These are phyloP conservation scores for Chaetomium sp. DNA, from an alignment of 2,329 filamentous ascomycete species.

Conservation along the genomic window DNA sequence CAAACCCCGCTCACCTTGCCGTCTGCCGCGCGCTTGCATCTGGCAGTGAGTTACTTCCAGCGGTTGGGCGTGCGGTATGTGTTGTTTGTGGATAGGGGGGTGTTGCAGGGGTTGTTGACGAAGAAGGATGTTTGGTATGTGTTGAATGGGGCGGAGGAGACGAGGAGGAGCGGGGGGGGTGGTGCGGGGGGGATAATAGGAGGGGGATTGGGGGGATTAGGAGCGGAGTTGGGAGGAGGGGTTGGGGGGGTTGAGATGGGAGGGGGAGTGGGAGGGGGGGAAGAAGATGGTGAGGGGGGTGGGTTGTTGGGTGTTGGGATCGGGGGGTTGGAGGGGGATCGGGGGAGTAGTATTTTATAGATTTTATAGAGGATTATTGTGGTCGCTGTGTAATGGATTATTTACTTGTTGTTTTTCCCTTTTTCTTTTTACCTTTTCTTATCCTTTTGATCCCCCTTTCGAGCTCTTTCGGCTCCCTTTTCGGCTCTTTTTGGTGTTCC, in stretches of 20 bases:
- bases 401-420: too few species aligned
- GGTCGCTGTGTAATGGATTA: too few species aligned
- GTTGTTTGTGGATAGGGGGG: slow-evolving; percentile 75
- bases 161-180: slow-evolving; percentile 32
- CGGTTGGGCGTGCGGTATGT: slow-evolving; percentile 88
- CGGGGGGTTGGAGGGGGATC: neutral
- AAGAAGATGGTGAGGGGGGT: too few species aligned
- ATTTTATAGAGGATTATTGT: too few species aligned
- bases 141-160: slow-evolving; percentile 68
- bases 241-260: neutral
- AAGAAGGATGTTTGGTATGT: slow-evolving; percentile 98
- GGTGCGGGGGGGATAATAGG: neutral
- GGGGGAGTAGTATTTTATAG: neutral
- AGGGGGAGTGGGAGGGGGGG: neutral
- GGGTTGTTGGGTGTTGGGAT: neutral
- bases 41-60: slow-evolving; percentile 92
- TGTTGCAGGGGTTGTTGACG: slow-evolving; percentile 77
- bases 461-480: too few species aligned
- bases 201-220: too few species aligned
- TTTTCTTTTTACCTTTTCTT: neutral
- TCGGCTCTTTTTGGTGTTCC: too few species aligned
- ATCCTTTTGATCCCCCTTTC: too few species aligned
- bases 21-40: slow-evolving; percentile 65
- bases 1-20: slow-evolving; percentile 92
- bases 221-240: neutral